Conservation (phyloP, 257 asterid species). For the Nicotiana paniculata region DNA sequence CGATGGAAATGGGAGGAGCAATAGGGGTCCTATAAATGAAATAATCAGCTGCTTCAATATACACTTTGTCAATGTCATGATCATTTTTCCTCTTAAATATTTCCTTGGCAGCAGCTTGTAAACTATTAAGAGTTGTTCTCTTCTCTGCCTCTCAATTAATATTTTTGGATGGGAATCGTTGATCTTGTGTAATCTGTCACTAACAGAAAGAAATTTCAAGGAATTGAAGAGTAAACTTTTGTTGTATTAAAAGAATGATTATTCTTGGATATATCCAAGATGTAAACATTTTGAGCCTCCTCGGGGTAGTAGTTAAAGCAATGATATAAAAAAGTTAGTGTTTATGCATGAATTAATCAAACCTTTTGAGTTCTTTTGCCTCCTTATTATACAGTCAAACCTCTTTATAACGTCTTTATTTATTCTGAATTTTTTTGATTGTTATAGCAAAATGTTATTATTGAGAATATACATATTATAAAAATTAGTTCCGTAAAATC, state of each 20-base stretch:
- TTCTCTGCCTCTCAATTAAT: background rate
- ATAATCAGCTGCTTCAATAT: background rate
- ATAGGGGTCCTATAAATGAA: slow-evolving; percentile 1
- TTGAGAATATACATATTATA: too few species aligned
- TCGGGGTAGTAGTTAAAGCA: too few species aligned
- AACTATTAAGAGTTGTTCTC: background rate
- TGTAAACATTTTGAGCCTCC: too few species aligned
- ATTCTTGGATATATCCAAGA: too few species aligned
- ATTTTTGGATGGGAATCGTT: background rate
- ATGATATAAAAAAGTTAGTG: too few species aligned
- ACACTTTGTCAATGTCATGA: background rate
- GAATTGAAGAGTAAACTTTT: background rate
- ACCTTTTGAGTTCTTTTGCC: too few species aligned
- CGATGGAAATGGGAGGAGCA: slow-evolving; percentile 86
- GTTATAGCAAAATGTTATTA: too few species aligned
- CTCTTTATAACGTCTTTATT: too few species aligned
- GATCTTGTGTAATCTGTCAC: background rate
- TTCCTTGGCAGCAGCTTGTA: background rate
- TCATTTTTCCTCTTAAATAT: background rate
- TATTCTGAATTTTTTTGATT: too few species aligned
- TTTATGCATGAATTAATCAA: too few species aligned
- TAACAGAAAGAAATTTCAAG: background rate
- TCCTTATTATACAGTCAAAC: too few species aligned
- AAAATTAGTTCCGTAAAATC: too few species aligned
- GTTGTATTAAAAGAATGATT: background rate